Evolutionary conservation across 768 basidiomycete species (phyloP), one percentile per base, ranked within the genome.

Genomic region (Mycena galericulata): DNA sequence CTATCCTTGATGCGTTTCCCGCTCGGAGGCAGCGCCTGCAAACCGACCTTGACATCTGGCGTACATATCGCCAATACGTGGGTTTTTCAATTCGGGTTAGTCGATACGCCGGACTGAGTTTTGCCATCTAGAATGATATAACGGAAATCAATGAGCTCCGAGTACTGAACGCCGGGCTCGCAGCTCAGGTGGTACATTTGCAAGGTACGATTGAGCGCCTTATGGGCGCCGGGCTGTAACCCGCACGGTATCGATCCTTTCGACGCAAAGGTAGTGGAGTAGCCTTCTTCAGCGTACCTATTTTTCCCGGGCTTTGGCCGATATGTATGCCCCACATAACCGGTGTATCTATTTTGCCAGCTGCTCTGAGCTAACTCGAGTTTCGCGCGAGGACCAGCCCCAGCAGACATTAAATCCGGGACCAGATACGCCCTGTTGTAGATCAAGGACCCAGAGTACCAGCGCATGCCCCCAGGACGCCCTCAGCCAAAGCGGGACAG

Each of bases 1-100:
- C 50, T 29, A 22, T 62, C 27, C 8, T 62, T 62, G 50, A 62
- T 24, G 50, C 27, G n/a, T 62, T 62, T 34, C 40, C 38, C 11
- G 27, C 40, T 26, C 50, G 27, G 50, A 49, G 61, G 18, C 59
- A 46, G 34, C 10, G 59, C 46, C 22, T 49, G 24, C 46, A 61
- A n/a, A 14, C 1, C 26, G 59, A 61, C 14, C 49, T 61, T 26
- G 47, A 61, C 32, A 4, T 27, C 47, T 9, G 18, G 34, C 4
- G 45, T 24, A 46, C 27, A 36, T 20, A 1, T 46, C 46, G 43
- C 45, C 18, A 14, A 32, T 18, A 26, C 43, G 45, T 59, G 46
- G n/a, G 58, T 47, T 59, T 40, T 47, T 26, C 17, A 59, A 24
- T 41, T 36, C 41, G 20, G 11, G 8, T 41, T 11, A n/a, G 38